These are phyloP conservation scores for Fusarium armeniacum DNA, from an alignment of 2,329 filamentous ascomycete species.

Conservation along the genomic window DNA sequence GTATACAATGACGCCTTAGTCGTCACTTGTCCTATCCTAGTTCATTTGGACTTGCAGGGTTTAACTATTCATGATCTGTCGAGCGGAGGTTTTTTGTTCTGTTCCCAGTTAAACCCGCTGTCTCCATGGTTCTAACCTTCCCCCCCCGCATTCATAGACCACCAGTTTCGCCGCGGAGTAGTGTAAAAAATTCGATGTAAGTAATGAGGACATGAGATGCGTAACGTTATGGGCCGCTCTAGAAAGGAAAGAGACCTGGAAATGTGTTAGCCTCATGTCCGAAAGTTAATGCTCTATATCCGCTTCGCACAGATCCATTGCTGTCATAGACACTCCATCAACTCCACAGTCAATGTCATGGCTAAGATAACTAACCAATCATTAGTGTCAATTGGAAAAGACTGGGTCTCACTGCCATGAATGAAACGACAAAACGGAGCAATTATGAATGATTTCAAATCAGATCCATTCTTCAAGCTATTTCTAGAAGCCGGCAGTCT, in stretches of 20 bases:
- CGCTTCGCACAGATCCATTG: background rate
- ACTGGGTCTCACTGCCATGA: background rate
- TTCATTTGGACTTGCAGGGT: background rate
- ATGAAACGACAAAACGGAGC: background rate
- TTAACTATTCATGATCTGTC: background rate
- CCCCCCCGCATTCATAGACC: background rate
- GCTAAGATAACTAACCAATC: background rate
- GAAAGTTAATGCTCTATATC: background rate
- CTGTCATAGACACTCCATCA: background rate
- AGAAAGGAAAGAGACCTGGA: no score
- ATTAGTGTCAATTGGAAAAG: background rate
- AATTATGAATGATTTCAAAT: slow-evolving; percentile 10
- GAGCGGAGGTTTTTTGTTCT: slow-evolving; percentile 13
- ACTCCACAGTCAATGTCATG: background rate
- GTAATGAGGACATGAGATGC: no score
- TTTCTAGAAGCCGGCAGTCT: background rate
- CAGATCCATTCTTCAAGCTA: background rate
- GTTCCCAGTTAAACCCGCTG: background rate
- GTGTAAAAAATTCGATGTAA: no score
- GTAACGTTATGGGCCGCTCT: no score
- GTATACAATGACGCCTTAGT: background rate
- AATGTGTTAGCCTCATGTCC: background rate
- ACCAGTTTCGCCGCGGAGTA: background rate
- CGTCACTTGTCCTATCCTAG: background rate
- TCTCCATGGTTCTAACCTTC: no score